phyloP scores from a whole-genome alignment of 2,329 filamentous ascomycete species.

The Colletotrichum incanum region DNA sequence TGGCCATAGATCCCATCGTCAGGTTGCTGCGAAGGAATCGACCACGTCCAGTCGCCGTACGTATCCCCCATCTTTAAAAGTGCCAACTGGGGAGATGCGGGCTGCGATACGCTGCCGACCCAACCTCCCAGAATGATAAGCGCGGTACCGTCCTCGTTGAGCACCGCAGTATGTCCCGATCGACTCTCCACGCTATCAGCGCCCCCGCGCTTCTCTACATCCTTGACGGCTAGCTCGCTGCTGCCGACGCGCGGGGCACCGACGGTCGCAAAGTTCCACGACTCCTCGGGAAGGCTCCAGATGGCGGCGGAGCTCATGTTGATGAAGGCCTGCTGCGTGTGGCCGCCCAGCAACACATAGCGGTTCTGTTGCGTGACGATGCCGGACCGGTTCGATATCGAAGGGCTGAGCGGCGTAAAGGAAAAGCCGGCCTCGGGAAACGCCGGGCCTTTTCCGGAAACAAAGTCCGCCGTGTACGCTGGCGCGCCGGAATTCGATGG shows the following conservation, averaged over 20 bases:
- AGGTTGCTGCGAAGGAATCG: constrained; percentile 69
- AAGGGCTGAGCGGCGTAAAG: constrained; percentile 80
- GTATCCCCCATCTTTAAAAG: constrained; percentile 82
- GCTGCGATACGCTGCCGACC: constrained; percentile 84
- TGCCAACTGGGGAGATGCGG: constrained; percentile 86
- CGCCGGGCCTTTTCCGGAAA: constrained; percentile 60
- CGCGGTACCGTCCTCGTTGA: constrained; percentile 84
- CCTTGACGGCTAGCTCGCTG: constrained; percentile 71
- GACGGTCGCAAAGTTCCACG: constrained; percentile 87
- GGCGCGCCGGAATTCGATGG: constrained; percentile 55
- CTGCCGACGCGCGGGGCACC: constrained; percentile 51
- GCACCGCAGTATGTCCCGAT: constrained; percentile 89
- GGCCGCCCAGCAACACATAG: constrained; percentile 88
- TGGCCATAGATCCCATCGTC: constrained; percentile 73
- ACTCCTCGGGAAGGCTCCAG: constrained; percentile 88
- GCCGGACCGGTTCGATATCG: constrained; percentile 78
- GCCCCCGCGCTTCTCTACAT: constrained; percentile 46
- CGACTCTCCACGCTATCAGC: constrained; percentile 76
- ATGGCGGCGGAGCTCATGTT: constrained; percentile 94
- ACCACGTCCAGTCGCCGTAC: constrained; percentile 84
- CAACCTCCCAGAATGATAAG: constrained; percentile 90
- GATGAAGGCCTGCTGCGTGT: constrained; percentile 87
- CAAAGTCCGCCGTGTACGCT: constrained; percentile 55
- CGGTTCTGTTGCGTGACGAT: constrained; percentile 80
- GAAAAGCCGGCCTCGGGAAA: constrained; percentile 87